Percentiles rank a stretch among this genome's conserved stretches.
These are phyloP conservation scores for Podila minutissima DNA, from an alignment of 192 early-diverging fungal species.

Conservation along the genomic window DNA sequence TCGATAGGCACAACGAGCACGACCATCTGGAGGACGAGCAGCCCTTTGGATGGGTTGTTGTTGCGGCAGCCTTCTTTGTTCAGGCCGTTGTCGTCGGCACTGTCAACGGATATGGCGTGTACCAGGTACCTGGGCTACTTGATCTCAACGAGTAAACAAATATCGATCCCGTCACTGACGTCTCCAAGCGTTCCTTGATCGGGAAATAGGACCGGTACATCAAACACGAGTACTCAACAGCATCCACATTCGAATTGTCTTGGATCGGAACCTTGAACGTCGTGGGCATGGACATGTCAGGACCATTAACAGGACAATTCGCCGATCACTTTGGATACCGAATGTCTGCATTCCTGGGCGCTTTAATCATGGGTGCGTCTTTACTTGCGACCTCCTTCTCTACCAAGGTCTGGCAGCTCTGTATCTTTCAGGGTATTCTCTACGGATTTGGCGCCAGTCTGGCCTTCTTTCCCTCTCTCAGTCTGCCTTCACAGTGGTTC, in stretches of 20 bases:
- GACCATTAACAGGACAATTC: slow-evolving; percentile 57
- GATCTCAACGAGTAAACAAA: neutral
- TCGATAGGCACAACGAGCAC: neutral
- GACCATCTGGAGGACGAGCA: slow-evolving; percentile 29
- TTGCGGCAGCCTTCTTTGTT: slow-evolving; percentile 58
- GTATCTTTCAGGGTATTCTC: slow-evolving; percentile 31
- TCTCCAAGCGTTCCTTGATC: slow-evolving; percentile 11
- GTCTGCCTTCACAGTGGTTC: slow-evolving; percentile 69
- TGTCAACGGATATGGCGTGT: slow-evolving; percentile 64
- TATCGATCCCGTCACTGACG: slow-evolving; percentile 5
- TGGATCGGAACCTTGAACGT: slow-evolving; percentile 64
- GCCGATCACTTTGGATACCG: slow-evolving; percentile 62
- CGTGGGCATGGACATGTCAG: slow-evolving; percentile 57
- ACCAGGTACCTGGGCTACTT: slow-evolving; percentile 39
- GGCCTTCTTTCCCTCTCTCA: slow-evolving; percentile 58
- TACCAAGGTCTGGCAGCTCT: slow-evolving; percentile 48
- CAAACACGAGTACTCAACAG: slow-evolving; percentile 37
- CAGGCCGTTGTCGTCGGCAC: slow-evolving; percentile 63
- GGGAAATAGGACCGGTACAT: slow-evolving; percentile 29
- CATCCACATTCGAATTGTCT: slow-evolving; percentile 56
- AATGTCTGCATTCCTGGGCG: slow-evolving; percentile 58
- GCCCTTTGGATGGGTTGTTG: slow-evolving; percentile 63
- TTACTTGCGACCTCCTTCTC: slow-evolving; percentile 66
- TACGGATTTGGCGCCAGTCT: slow-evolving; percentile 54
- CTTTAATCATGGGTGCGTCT: slow-evolving; percentile 57